These are phyloP conservation scores for Mortierella hygrophila DNA, from an alignment of 192 early-diverging fungal species.

Conservation along the genomic window DNA sequence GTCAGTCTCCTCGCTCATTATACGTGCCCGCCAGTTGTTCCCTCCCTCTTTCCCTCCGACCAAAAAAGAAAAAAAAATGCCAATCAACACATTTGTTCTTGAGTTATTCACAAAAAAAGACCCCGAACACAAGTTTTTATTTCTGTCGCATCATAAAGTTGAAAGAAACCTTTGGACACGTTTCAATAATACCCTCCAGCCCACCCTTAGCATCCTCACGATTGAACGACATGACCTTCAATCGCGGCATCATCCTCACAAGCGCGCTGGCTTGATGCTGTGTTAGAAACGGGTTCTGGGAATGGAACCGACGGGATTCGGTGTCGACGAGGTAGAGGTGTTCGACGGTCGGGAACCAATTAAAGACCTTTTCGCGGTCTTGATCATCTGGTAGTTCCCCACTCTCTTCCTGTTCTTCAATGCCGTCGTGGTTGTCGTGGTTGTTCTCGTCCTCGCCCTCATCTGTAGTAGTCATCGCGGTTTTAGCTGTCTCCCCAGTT, in stretches of 20 bases:
- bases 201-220: background rate
- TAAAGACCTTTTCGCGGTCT: constrained; percentile 18
- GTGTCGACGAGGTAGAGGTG: constrained; percentile 11
- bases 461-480: background rate
- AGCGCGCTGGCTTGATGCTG: constrained; percentile 17
- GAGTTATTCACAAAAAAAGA: too few species aligned
- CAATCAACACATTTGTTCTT: too few species aligned
- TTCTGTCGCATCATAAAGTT: background rate
- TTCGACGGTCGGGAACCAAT: constrained; percentile 24
- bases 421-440: background rate
- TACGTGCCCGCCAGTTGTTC: too few species aligned
- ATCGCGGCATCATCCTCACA: constrained; percentile 21
- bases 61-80: too few species aligned
- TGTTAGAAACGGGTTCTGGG: background rate
- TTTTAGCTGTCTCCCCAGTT: background rate
- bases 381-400: too few species aligned
- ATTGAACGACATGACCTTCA: constrained; percentile 27
- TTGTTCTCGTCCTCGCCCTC: background rate
- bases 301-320: background rate
- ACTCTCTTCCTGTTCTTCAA: background rate
- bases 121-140: too few species aligned
- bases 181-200: background rate
- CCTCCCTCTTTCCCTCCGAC: too few species aligned
- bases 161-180: background rate
- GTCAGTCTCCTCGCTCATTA: too few species aligned